These are phyloP conservation scores for Colletotrichum lini DNA, from an alignment of 2,329 filamentous ascomycete species.

Conservation along the genomic window DNA sequence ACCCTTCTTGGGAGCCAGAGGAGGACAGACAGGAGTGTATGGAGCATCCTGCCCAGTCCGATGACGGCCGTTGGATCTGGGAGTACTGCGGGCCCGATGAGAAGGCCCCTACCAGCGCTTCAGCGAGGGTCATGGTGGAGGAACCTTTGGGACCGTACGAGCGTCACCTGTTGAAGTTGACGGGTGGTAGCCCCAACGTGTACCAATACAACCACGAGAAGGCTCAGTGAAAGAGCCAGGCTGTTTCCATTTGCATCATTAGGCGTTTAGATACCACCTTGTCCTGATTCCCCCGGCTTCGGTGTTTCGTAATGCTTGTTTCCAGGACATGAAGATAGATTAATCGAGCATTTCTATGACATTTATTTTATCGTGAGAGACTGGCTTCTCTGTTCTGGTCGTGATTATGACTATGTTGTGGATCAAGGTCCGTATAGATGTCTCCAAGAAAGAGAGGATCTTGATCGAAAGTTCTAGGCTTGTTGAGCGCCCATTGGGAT, in stretches of 20 bases:
- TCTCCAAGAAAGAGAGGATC: no score
- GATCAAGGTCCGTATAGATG: no score
- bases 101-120: constrained; percentile 57
- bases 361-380: no score
- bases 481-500: no score
- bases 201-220: constrained; percentile 36
- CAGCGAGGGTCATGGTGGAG: constrained; percentile 62
- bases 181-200: constrained; percentile 60
- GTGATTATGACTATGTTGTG: no score
- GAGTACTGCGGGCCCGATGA: constrained; percentile 63
- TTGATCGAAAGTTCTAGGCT: no score
- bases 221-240: background rate
- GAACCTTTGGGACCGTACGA: constrained; percentile 69
- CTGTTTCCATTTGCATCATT: constrained; percentile 1
- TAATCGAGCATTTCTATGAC: background rate
- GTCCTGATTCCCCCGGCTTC: background rate
- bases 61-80: constrained; percentile 65
- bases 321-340: background rate
- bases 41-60: constrained; percentile 45
- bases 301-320: constrained; percentile 11
- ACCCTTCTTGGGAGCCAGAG: constrained; percentile 51
- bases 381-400: no score
- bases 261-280: constrained; percentile 25
- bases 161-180: constrained; percentile 61
- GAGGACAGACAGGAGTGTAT: constrained; percentile 44